Base-by-base conservation (phyloP, 1,284 basidiomycete genomes). In the Trichosporon sp. region DNA sequence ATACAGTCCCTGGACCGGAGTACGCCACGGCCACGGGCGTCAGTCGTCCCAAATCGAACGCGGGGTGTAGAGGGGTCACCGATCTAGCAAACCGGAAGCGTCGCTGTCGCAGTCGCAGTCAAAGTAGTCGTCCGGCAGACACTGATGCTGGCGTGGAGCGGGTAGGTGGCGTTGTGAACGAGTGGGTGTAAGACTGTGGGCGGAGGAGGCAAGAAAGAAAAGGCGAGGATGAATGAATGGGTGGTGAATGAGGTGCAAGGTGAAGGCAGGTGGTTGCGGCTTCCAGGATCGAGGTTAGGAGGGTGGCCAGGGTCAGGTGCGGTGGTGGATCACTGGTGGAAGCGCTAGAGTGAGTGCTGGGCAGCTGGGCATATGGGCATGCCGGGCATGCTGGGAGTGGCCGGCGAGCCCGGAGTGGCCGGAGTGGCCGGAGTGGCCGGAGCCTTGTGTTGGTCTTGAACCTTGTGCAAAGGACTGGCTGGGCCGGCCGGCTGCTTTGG, bases 1-100 rank as follows among this genome's bases (percentile, higher is more conserved):
- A 37, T 16, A n/a, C 59, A 37, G 59, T 63, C 59, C 59, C 59
- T 63, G 59, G 59, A 11, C 59, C 59, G 59, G 59, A 63, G 59
- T 31, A 32, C 54, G 54, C 54, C 54, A 31, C 54, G 54, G 54
- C 54, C 54, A 12, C 54, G 14, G 54, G 54, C 31, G 54, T 31
- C 51, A 56, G 21, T 21, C 51, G 51, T 4, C 19, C 51, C 5
- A 21, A n/a, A 5, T 21, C 51, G 21, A 21, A 21, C 54, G 21
- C 54, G 54, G 54, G 54, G 21, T 21, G 54, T 12, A 40, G 11
- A 37, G 38, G 38, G 38, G 14, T 46, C 31, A 31, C 51, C 51
- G 51, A 16, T 2, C 14, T 19, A 54, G 51, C 51, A 7, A 54
- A 21, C 8, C 5, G 51, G 19, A 54, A 21, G 51, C 51, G 51